Base-by-base conservation (phyloP, 768 basidiomycete species). In the Termitomyces sp. region DNA sequence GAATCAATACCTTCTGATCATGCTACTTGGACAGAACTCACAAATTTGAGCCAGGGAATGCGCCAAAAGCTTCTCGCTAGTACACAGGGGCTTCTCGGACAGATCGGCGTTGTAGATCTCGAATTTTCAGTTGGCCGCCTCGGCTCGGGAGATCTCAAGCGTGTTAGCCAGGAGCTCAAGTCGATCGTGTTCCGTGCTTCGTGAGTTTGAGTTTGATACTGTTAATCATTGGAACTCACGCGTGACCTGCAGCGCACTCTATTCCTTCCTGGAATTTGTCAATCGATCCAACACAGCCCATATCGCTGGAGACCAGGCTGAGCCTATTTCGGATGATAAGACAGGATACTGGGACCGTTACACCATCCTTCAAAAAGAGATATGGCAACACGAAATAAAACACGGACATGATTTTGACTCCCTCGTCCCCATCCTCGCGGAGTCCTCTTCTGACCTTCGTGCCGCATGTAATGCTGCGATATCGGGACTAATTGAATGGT, bases 351-450 rank as follows among this genome's bases (percentile, higher is more conserved):
- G 42, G 16, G 66, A 66, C 25, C 72, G 72, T 19, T 74, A 67
- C 51, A 66, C 71, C 1, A 63, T 59, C 12, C 62, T 75, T 5
- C 66, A 67, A 5, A 60, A 60, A 2, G 60, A 65, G 2, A 64
- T 75, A 30, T 61, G 59, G 14, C 67, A 69, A 42, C 72, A 69
- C 21, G 76, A 79, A 60, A 52, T 64, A 0, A 62, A 67, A 28
- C 73, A 77, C 49, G 77, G 77, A 0, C 76, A 79, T 56, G 70
- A 72, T 52, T 67, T 79, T 16, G 73, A 76, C 52, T 62, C 69
- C 0, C 68, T 77, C 17, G 65, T 78, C 10, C 78, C 77, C 16
- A 73, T 79, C 39, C 66, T 79, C n/a, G 66, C 65, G 0, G 44
- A 63, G 4, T 69, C 73, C 7, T 77, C 78, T 9, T 61, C 59